Evolutionary conservation across 2,329 filamentous ascomycete species (phyloP).

Genomic region (Falciphora oryzae): DNA sequence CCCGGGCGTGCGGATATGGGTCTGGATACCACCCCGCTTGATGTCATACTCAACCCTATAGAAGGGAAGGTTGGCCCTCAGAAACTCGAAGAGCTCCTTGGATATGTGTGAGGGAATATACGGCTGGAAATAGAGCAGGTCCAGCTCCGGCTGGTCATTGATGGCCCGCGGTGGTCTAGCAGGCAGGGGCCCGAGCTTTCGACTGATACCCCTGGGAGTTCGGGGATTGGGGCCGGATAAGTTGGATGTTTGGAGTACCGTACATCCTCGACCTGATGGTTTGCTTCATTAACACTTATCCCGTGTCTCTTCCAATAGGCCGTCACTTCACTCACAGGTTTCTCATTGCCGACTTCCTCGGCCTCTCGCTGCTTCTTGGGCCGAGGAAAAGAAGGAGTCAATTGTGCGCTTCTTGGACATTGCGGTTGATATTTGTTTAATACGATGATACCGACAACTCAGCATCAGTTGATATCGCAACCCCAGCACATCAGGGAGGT

Average conservation of each 20-base stretch:
- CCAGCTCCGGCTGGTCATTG: slow-evolving; percentile 62
- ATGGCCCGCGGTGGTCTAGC: slow-evolving; percentile 49
- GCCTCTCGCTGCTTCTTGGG: slow-evolving; percentile 34
- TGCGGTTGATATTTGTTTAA: slow-evolving; percentile 11
- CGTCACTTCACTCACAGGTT: slow-evolving; percentile 1
- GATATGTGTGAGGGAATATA: slow-evolving; percentile 56
- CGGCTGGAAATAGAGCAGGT: slow-evolving; percentile 70
- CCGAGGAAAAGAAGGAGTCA: slow-evolving; percentile 60
- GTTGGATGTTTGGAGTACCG: slow-evolving; percentile 33
- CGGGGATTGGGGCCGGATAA: slow-evolving; percentile 46
- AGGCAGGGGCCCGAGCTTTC: slow-evolving; percentile 39
- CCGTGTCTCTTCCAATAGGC: background rate
- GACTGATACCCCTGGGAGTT: slow-evolving; percentile 33
- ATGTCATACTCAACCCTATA: slow-evolving; percentile 71
- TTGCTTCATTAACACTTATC: too few species aligned
- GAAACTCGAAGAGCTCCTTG: slow-evolving; percentile 60
- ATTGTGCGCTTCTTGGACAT: slow-evolving; percentile 55
- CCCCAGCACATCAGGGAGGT: too few species aligned
- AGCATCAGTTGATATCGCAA: too few species aligned
- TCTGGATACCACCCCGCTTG: slow-evolving; percentile 56
- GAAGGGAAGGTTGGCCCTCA: slow-evolving; percentile 66
- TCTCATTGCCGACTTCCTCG: slow-evolving; percentile 12
- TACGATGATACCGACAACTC: too few species aligned
- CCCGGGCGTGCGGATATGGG: slow-evolving; percentile 52
- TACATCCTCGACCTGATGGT: too few species aligned